A percentile compares a stretch with the other conserved stretches of the same genome.
phyloP scores from a whole-genome alignment of 2,329 filamentous ascomycete species.

The Alternaria alternata region DNA sequence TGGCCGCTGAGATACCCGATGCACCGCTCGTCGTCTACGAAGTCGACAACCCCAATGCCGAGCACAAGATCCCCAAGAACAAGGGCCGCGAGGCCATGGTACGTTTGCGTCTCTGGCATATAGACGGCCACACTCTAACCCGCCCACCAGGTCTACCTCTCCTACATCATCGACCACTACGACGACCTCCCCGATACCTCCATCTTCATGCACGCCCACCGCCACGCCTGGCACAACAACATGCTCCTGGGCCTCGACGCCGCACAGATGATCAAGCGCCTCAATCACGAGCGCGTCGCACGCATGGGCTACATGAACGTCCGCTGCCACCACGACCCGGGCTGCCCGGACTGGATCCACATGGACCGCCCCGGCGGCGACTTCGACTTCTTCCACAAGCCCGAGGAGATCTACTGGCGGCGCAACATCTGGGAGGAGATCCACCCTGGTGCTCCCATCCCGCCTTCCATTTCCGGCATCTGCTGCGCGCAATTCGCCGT shows the following conservation, averaged over 20 bases:
- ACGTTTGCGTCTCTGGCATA: conserved; percentile 8
- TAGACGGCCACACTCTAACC: conserved; percentile 12
- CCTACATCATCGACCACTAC: conserved; percentile 70
- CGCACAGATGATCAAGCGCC: conserved; percentile 58
- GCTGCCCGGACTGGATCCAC: conserved; percentile 67
- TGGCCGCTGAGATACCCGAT: conserved; percentile 46
- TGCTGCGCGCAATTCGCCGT: conserved; percentile 68
- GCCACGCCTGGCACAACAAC: conserved; percentile 68
- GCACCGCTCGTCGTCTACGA: conserved; percentile 58
- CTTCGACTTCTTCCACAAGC: conserved; percentile 51
- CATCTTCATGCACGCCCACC: conserved; percentile 67
- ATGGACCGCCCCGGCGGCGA: conserved; percentile 51
- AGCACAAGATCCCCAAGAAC: conserved; percentile 63
- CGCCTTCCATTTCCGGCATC: conserved; percentile 52
- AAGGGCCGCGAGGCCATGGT: conserved; percentile 69
- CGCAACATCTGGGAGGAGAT: conserved; percentile 50
- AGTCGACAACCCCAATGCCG: conserved; percentile 60
- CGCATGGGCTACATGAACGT: conserved; percentile 67
- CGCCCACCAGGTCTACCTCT: conserved; percentile 58
- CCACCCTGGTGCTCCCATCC: conserved; percentile 53
- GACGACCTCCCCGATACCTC: conserved; percentile 65
- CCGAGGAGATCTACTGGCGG: conserved; percentile 50
- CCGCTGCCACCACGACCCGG: conserved; percentile 65
- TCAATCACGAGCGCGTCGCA: conserved; percentile 61
- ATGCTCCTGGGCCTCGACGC: conserved; percentile 61